Conservation (phyloP, 2,329 filamentous ascomycete genomes). For the Scopulariopsis brevicaulis region DNA sequence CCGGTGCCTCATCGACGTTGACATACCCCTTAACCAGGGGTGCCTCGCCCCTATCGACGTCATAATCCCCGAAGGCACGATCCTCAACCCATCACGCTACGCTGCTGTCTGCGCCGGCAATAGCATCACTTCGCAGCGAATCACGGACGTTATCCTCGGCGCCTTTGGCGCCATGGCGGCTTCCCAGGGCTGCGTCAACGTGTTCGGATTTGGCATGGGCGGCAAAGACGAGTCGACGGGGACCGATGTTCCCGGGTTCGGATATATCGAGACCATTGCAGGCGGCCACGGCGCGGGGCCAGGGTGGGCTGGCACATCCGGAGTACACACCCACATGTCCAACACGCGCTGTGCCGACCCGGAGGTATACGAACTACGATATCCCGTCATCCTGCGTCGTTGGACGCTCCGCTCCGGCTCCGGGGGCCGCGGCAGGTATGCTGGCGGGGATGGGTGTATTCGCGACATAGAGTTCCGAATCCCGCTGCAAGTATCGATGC, state of each 20-base stretch:
- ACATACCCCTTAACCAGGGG: constrained; percentile 80
- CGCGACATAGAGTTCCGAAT: constrained; percentile 63
- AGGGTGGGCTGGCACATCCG: constrained; percentile 16
- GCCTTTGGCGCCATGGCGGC: constrained; percentile 63
- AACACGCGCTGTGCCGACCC: constrained; percentile 24
- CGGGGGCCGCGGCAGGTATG: constrained; percentile 26
- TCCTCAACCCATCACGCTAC: constrained; percentile 13
- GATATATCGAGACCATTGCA: constrained; percentile 23
- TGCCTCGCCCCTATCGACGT: constrained; percentile 70
- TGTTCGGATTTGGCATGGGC: constrained; percentile 64
- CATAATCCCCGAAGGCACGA: constrained; percentile 58
- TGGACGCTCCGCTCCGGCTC: constrained; percentile 26
- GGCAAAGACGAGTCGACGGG: constrained; percentile 37
- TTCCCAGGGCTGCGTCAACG: constrained; percentile 66
- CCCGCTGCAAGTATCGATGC: constrained; percentile 56
- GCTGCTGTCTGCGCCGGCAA: constrained; percentile 13
- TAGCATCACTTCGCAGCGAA: constrained; percentile 12
- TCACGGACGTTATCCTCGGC: constrained; percentile 55
- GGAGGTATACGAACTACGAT: constrained; percentile 22
- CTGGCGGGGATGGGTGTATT: constrained; percentile 23
- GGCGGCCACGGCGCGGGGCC: constrained; percentile 19
- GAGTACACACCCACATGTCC: constrained; percentile 23
- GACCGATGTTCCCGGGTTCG: constrained; percentile 35
- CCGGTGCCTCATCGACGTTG: constrained; percentile 66
- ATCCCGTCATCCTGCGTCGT: constrained; percentile 18